Evolutionary conservation across 495 filamentous ascomycete genomes (phyloP).

Genomic region (Amphirosellinia nigrospora): DNA sequence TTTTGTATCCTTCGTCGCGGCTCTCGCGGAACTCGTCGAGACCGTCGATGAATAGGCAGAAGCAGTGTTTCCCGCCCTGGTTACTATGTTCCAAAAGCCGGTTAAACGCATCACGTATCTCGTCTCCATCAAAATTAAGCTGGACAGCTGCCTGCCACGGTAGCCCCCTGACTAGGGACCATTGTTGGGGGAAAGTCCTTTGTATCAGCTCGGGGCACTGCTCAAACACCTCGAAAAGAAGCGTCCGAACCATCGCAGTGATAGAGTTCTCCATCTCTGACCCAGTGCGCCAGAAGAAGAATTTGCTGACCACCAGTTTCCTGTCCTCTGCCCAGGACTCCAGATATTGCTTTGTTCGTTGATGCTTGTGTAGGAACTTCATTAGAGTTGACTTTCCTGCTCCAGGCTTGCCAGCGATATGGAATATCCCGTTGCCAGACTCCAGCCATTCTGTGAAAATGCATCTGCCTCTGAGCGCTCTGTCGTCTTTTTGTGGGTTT

Average conservation of each 20-base stretch:
- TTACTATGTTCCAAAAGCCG: background rate
- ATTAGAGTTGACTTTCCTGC: background rate
- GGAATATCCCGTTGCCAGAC: slow-evolving; percentile 1
- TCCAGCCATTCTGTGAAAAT: slow-evolving; percentile 3
- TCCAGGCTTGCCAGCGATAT: background rate
- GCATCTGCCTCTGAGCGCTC: background rate
- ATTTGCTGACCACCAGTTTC: slow-evolving; percentile 8
- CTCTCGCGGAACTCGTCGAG: slow-evolving; percentile 9
- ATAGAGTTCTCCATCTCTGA: slow-evolving; percentile 1
- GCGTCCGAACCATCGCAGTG: slow-evolving; percentile 2
- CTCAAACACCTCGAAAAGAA: slow-evolving; percentile 8
- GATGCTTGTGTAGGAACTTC: background rate
- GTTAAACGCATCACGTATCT: slow-evolving; percentile 3
- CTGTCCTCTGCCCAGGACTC: slow-evolving; percentile 2
- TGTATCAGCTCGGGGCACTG: background rate
- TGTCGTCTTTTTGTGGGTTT: background rate
- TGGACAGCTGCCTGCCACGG: background rate
- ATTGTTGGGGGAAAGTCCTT: background rate
- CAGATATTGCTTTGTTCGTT: slow-evolving; percentile 3
- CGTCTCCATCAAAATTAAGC: background rate
- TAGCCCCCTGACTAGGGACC: background rate
- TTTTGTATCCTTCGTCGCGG: background rate
- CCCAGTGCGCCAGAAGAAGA: slow-evolving; percentile 14
- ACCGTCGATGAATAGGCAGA: slow-evolving; percentile 6
- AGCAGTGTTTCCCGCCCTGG: background rate